Evolutionary conservation across 371 early-diverging fungal species (phyloP), one percentile per base, ranked within the genome.

Genomic region (Thermomucor indicae-seudaticae): DNA sequence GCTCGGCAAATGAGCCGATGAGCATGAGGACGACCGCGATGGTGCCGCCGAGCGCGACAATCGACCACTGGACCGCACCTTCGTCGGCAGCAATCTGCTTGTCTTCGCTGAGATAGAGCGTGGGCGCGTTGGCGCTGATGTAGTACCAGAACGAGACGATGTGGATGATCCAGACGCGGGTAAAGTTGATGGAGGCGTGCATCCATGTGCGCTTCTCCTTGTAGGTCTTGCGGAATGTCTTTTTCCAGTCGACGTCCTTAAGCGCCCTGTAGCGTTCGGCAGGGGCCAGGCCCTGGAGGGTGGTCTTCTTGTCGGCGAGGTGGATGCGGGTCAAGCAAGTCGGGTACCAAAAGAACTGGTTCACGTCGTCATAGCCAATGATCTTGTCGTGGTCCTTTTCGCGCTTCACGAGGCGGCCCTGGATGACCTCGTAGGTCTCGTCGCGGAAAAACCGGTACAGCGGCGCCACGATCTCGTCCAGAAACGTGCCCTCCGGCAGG

Each of bases 291-390:
- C 81, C 81, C 42, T 82, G 79, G 5, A 91, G 60, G 6, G 66
- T 65, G 0, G 77, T 52, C 31, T 80, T 79, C 25, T 53, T 57
- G 12, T 67, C 67, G 41, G 80, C 84, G 3, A 75, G 64, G 2
- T 87, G 60, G 25, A 62, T 54, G 23, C 69, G 64, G 24, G 78
- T 75, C 55, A 93, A 73, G 7, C 83, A 79, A 30, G 83, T 81
- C 1, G 83, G 79, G 24, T 81, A 68, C 92, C 92, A 92, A 65
- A 95, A 93, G 28, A 86, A 72, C 56, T 95, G 91, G 58, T 95
- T 95, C 46, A 91, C 82, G 53, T 95, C 94, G 61, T 91, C 93
- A 62, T 93, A 92, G 16, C 92, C 92, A 37, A 95, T 79, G 5
- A 84, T 82, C 19, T 75, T 64, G 24, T 83, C 75, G 62, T 95